phyloP scores from a whole-genome alignment of 352 stramenopile genomes.

The Phytophthora megakarya region DNA sequence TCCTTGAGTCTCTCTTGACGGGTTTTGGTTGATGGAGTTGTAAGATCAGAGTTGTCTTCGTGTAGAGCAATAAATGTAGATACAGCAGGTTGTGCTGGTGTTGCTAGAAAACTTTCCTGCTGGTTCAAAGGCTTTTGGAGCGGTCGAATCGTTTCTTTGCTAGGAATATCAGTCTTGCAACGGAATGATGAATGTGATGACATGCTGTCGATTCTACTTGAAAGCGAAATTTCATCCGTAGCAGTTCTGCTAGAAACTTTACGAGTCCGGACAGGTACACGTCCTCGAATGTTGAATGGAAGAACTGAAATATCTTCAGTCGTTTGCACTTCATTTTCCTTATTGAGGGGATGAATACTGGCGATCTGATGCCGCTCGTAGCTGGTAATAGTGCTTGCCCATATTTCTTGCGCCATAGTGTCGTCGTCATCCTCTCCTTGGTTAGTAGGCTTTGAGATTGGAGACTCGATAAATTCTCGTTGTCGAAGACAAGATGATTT shows the following conservation, averaged over 20 bases:
- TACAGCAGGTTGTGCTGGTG: conserved; percentile 1
- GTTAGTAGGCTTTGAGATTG: not conserved
- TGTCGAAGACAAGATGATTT: not conserved
- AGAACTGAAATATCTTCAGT: not conserved
- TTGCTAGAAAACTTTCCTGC: no score
- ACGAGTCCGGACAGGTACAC: conserved; percentile 48
- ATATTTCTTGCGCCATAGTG: conserved; percentile 10
- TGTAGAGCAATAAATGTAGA: conserved; percentile 27
- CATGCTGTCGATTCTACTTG: not conserved
- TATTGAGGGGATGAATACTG: not conserved
- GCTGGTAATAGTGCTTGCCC: conserved; percentile 17
- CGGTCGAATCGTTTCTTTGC: not conserved
- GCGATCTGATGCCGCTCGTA: conserved; percentile 11
- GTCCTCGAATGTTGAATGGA: conserved; percentile 33
- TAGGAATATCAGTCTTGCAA: not conserved
- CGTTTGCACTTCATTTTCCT: not conserved
- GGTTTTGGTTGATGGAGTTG: no score
- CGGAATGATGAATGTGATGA: not conserved
- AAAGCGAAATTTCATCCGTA: conserved; percentile 6
- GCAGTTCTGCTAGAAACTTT: not conserved
- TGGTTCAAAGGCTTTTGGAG: not conserved
- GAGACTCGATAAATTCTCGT: not conserved
- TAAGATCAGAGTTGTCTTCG: conserved; percentile 1
- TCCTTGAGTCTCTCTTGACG: conserved; percentile 46
- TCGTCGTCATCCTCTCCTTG: conserved; percentile 19